A percentile compares a stretch with the other conserved stretches of the same genome.
Evolutionary conservation across 768 basidiomycete genomes (phyloP).

Genomic region (Tulasnella sp.): DNA sequence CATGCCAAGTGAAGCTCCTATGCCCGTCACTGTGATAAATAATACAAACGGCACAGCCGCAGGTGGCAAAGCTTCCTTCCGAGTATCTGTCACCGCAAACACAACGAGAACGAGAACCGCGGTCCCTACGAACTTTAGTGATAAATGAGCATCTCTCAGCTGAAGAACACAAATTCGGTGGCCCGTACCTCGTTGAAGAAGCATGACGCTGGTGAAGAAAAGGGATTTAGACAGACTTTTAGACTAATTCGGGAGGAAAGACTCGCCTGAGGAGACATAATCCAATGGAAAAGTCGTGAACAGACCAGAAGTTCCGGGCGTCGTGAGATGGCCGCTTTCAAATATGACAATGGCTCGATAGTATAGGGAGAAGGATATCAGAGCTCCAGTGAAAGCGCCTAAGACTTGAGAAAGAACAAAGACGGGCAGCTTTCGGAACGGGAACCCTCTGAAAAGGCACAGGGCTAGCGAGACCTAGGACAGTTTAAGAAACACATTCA

Average conservation of each 20-base stretch:
- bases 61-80: conserved; percentile 53
- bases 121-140: conserved; percentile 58
- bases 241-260: not conserved
- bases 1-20: conserved; percentile 63
- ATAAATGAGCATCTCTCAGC: not conserved
- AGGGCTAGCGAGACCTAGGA: conserved; percentile 31
- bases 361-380: conserved; percentile 66
- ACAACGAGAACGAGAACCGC: conserved; percentile 60
- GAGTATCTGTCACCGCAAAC: conserved; percentile 58
- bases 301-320: conserved; percentile 56
- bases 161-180: not conserved
- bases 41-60: conserved; percentile 60
- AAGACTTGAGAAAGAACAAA: conserved; percentile 69
- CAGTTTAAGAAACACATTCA: not conserved
- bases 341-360: conserved; percentile 62
- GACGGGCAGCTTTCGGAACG: conserved; percentile 46
- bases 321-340: conserved; percentile 45
- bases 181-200: conserved; percentile 46
- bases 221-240: not conserved
- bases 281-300: conserved; percentile 60
- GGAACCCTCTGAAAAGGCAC: conserved; percentile 34
- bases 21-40: conserved; percentile 61
- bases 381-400: conserved; percentile 65
- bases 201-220: conserved; percentile 43
- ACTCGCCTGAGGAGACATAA: conserved; percentile 44